Evolutionary conservation across 2,329 filamentous ascomycete species (phyloP).

Genomic region (Fusarium dlaminii): DNA sequence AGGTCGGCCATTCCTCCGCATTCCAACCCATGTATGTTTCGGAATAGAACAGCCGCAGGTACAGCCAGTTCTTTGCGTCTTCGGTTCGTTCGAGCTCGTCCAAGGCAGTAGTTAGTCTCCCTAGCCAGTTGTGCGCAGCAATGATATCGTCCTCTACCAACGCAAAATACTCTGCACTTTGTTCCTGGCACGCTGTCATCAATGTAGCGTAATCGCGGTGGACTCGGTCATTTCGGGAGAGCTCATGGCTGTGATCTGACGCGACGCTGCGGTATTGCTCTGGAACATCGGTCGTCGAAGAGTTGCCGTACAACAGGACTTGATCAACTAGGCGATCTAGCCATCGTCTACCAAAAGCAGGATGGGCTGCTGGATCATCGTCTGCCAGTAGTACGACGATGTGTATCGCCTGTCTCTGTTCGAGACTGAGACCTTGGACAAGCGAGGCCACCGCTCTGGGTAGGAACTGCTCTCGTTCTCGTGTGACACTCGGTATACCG

Average conservation of each 20-base stretch:
- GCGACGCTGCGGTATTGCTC: neutral
- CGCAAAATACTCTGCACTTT: constrained; percentile 41
- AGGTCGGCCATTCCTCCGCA: constrained; percentile 45
- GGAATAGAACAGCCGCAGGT: constrained; percentile 49
- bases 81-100: constrained; percentile 37
- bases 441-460: constrained; percentile 43
- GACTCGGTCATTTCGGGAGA: constrained; percentile 38
- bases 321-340: constrained; percentile 43
- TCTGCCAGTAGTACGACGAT: constrained; percentile 46
- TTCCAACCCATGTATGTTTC: constrained; percentile 50
- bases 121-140: constrained; percentile 45
- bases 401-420: constrained; percentile 42
- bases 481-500: constrained; percentile 43
- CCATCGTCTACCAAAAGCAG: constrained; percentile 44
- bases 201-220: constrained; percentile 43
- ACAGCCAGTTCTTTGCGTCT: constrained; percentile 40
- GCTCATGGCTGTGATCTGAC: neutral
- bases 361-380: constrained; percentile 37
- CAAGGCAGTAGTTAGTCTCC: constrained; percentile 13
- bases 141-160: constrained; percentile 49
- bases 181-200: constrained; percentile 37
- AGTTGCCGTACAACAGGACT: constrained; percentile 40
- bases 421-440: constrained; percentile 39
- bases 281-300: accelerated
- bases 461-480: constrained; percentile 41